These are phyloP conservation scores for Candida khao-thaluensis DNA, from an alignment of 805 yeast species.

Conservation along the genomic window DNA sequence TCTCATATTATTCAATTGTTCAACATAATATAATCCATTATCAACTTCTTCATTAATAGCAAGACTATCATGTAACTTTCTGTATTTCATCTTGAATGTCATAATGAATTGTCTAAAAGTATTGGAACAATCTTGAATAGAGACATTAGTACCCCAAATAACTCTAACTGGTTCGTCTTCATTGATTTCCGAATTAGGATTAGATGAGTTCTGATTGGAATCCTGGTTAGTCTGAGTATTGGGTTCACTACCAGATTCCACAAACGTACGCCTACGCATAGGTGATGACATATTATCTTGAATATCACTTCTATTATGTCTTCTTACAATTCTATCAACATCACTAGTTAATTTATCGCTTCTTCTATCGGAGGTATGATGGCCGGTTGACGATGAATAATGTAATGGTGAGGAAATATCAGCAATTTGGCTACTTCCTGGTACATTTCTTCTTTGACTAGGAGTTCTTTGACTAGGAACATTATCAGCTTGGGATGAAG, in stretches of 20 bases:
- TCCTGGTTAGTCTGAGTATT: not conserved
- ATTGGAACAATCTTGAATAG: conserved; percentile 82
- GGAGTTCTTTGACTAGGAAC: conserved; percentile 11
- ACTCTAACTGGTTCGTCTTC: conserved; percentile 77
- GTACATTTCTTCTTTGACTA: conserved; percentile 5
- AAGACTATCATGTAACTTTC: conserved; percentile 49
- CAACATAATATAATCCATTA: conserved; percentile 71
- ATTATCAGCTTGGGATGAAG: conserved; percentile 38
- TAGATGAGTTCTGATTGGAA: conserved; percentile 22
- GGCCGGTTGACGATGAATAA: conserved; percentile 43
- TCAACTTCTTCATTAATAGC: conserved; percentile 59
- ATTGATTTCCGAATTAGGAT: conserved; percentile 27
- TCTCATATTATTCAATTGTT: conserved; percentile 70
- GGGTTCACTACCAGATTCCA: conserved; percentile 28
- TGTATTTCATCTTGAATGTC: conserved; percentile 76
- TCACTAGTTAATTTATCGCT: conserved; percentile 47
- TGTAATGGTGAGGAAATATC: conserved; percentile 51
- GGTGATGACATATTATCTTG: conserved; percentile 74
- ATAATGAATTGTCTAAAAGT: conserved; percentile 79
- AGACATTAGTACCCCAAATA: conserved; percentile 98
- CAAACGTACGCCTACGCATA: conserved; percentile 58
- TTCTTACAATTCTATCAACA: conserved; percentile 42
- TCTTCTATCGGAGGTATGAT: conserved; percentile 43
- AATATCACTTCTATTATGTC: conserved; percentile 74
- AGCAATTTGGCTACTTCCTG: conserved; percentile 23